Evolutionary conservation across 257 asterid genomes (phyloP).

Genomic region (Primulina huaijiensis): DNA sequence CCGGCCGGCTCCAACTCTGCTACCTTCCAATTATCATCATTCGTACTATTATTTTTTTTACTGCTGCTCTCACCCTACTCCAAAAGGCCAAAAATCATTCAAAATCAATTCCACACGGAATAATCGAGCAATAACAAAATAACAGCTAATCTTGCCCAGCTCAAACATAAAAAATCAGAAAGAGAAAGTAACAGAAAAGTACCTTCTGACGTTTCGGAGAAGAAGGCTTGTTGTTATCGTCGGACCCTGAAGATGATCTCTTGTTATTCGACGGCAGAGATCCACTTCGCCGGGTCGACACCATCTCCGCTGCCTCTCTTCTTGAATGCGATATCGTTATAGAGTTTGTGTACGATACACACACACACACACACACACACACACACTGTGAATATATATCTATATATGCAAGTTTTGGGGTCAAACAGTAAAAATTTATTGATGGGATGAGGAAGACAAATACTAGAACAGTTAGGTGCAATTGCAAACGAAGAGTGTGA

Average conservation of each 20-base stretch:
- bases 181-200: conserved; percentile 28
- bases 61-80: conserved; percentile 48
- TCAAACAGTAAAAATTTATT: conserved; percentile 14
- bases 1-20: conserved; percentile 43
- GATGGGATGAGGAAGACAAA: not conserved
- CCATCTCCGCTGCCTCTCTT: conserved; percentile 50
- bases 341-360: conserved; percentile 12
- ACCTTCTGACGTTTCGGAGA: conserved; percentile 83
- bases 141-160: not conserved
- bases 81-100: conserved; percentile 10
- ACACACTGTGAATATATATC: not conserved
- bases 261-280: conserved; percentile 73
- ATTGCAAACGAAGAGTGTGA: conserved; percentile 4
- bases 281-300: conserved; percentile 94
- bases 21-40: conserved; percentile 38
- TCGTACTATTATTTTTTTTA: conserved; percentile 15
- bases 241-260: conserved; percentile 72
- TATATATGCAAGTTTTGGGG: not conserved
- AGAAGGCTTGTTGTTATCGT: conserved; percentile 51
- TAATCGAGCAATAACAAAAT: not conserved
- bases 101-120: not conserved
- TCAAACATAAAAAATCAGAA: too few species aligned
- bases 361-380: too few species aligned
- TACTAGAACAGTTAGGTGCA: not conserved
- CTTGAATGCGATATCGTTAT: conserved; percentile 13